phyloP scores from a whole-genome alignment of 1,139 yeast species.

The Geotrichum candidum region DNA sequence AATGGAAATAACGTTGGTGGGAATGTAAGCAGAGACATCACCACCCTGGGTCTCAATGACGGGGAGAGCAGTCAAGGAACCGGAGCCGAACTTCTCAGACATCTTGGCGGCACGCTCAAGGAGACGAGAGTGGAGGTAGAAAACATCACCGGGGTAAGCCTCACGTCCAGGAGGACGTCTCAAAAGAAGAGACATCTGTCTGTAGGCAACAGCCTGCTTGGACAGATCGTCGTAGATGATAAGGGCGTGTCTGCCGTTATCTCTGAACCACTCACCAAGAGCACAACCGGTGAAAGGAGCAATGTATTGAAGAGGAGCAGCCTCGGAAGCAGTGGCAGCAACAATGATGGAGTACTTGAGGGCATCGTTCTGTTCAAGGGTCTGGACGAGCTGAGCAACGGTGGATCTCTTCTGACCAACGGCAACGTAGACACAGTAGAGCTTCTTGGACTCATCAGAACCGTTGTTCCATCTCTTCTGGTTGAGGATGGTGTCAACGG shows the following conservation, averaged over 20 bases:
- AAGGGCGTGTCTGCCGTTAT: conserved; percentile 96
- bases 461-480: conserved; percentile 99
- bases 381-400: conserved; percentile 98
- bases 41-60: conserved; percentile 98
- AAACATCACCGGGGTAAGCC: conserved; percentile 96
- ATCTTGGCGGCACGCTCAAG: conserved; percentile 97
- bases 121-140: conserved; percentile 93
- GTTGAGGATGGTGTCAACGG: conserved; percentile 94
- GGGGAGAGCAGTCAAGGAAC: conserved; percentile 94
- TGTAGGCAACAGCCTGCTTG: conserved; percentile 99
- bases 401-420: conserved; percentile 99
- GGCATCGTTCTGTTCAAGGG: conserved; percentile 97
- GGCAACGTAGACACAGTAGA: conserved; percentile 99
- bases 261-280: conserved; percentile 99
- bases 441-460: conserved; percentile 90
- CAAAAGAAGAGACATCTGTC: conserved; percentile 95
- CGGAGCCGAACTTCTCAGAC: conserved; percentile 84
- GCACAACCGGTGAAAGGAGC: conserved; percentile 99
- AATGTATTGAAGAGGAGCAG: conserved; percentile 99
- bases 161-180: conserved; percentile 98
- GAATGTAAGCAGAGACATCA: conserved; percentile 97
- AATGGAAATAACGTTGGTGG: conserved; percentile 94
- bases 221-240: conserved; percentile 97
- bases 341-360: conserved; percentile 95
- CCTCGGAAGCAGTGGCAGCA: conserved; percentile 99